These are phyloP conservation scores for Tremellales sp. DNA, from an alignment of 1,284 basidiomycete genomes.

Conservation along the genomic window DNA sequence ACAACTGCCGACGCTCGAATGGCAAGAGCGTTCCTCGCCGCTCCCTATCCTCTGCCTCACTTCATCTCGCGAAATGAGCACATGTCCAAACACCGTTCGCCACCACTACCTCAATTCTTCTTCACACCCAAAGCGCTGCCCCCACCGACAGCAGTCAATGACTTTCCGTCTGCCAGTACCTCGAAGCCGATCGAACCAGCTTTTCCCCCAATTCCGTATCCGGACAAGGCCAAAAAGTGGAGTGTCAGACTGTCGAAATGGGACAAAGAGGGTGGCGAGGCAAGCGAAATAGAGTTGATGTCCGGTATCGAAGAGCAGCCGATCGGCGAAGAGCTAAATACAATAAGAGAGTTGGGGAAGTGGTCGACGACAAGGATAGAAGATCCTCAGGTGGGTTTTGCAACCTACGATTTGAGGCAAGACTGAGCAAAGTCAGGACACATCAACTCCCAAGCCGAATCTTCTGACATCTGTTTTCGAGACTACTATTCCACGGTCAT, in stretches of 20 bases:
- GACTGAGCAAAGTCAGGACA: too few species aligned
- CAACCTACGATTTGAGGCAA: too few species aligned
- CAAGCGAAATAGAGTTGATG: neutral
- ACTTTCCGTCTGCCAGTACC: neutral
- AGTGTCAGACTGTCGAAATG: neutral
- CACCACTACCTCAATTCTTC: neutral
- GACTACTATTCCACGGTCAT: conserved; percentile 5
- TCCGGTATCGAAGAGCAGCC: conserved; percentile 1
- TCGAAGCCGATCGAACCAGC: neutral
- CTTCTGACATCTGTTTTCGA: conserved; percentile 9
- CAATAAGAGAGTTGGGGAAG: too few species aligned
- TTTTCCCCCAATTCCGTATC: neutral
- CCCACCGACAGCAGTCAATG: neutral
- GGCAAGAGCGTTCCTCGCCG: conserved; percentile 13
- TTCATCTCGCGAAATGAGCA: conserved; percentile 12
- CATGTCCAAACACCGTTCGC: neutral
- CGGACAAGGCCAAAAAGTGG: neutral
- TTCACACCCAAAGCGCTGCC: neutral
- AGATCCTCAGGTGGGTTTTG: too few species aligned
- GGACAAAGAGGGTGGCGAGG: neutral
- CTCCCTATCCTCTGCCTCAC: conserved; percentile 25
- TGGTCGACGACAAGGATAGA: too few species aligned
- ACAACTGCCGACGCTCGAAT: neutral
- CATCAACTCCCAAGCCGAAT: conserved; percentile 7
- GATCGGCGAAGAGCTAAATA: too few species aligned